Percentiles rank a stretch among this genome's conserved stretches.
Conservation (phyloP, 2,329 filamentous ascomycete species). For the Atkinsonella hypoxylon region DNA sequence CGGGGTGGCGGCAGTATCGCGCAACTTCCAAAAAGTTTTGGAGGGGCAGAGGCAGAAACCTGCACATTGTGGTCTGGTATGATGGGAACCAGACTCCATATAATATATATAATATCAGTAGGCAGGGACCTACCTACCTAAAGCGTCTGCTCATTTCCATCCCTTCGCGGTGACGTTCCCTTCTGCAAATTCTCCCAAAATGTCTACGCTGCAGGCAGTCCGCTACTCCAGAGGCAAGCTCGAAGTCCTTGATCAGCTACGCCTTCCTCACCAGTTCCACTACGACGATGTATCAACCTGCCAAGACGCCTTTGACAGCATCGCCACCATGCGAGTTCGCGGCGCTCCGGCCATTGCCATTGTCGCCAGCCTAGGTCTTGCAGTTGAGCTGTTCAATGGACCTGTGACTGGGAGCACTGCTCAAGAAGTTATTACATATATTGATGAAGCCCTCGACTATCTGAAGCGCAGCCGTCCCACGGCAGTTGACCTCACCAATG, state of each 20-base stretch:
- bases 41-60: conserved; percentile 15
- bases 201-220: conserved; percentile 62
- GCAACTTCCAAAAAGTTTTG: conserved; percentile 6
- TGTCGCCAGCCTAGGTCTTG: conserved; percentile 81
- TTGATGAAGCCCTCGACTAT: conserved; percentile 69
- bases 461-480: conserved; percentile 83
- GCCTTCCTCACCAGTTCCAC: conserved; percentile 66
- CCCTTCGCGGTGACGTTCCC: neutral
- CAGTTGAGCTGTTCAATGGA: conserved; percentile 64
- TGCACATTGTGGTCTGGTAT: no score
- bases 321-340: conserved; percentile 66
- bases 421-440: conserved; percentile 54
- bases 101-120: no score
- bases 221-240: conserved; percentile 61
- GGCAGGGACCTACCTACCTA: neutral
- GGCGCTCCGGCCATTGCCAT: conserved; percentile 92
- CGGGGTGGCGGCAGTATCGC: conserved; percentile 21
- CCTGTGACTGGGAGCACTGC: conserved; percentile 29
- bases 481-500: conserved; percentile 88
- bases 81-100: no score
- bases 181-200: conserved; percentile 12
- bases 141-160: neutral
- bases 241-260: conserved; percentile 73
- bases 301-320: conserved; percentile 70
- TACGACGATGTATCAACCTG: conserved; percentile 62